Evolutionary conservation across 768 basidiomycete genomes (phyloP).

Genomic region (Pisolithus marmoratus): DNA sequence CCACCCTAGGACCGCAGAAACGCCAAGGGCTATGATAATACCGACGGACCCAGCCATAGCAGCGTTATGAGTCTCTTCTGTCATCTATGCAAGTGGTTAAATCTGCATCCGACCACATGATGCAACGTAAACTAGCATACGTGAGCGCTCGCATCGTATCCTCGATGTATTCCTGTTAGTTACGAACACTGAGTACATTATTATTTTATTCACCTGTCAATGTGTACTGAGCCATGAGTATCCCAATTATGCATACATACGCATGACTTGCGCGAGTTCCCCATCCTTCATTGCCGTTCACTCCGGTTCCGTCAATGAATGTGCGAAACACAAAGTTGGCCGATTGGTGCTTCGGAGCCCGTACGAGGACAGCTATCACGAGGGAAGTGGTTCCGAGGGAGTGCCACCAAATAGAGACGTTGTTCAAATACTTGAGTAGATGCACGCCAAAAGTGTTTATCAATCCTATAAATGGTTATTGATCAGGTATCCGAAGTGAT

Average conservation of each 20-base stretch:
- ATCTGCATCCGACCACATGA: neutral
- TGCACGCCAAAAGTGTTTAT: slow-evolving; percentile 75
- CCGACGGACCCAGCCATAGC: slow-evolving; percentile 63
- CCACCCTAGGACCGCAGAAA: slow-evolving; percentile 69
- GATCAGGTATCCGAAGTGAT: neutral
- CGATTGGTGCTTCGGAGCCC: slow-evolving; percentile 65
- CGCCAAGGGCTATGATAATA: slow-evolving; percentile 66
- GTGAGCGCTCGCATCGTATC: slow-evolving; percentile 59
- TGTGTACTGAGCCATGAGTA: slow-evolving; percentile 74
- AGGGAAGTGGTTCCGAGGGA: slow-evolving; percentile 63
- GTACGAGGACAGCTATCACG: slow-evolving; percentile 62
- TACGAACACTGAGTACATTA: neutral
- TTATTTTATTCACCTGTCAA: slow-evolving; percentile 46
- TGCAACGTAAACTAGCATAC: slow-evolving; percentile 28
- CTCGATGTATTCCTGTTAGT: neutral
- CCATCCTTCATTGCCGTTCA: slow-evolving; percentile 47
- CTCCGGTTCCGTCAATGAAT: slow-evolving; percentile 67
- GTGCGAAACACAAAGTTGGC: slow-evolving; percentile 63
- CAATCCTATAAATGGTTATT: slow-evolving; percentile 32
- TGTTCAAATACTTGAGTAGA: slow-evolving; percentile 61
- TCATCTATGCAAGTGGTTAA: slow-evolving; percentile 44
- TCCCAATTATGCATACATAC: slow-evolving; percentile 68
- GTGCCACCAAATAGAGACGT: slow-evolving; percentile 71
- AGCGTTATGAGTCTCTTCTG: slow-evolving; percentile 70
- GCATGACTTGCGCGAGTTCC: slow-evolving; percentile 57